A percentile compares a stretch with the other conserved stretches of the same genome.
phyloP scores from a whole-genome alignment of 2,329 filamentous ascomycete genomes.

The Diplodia mutila region DNA sequence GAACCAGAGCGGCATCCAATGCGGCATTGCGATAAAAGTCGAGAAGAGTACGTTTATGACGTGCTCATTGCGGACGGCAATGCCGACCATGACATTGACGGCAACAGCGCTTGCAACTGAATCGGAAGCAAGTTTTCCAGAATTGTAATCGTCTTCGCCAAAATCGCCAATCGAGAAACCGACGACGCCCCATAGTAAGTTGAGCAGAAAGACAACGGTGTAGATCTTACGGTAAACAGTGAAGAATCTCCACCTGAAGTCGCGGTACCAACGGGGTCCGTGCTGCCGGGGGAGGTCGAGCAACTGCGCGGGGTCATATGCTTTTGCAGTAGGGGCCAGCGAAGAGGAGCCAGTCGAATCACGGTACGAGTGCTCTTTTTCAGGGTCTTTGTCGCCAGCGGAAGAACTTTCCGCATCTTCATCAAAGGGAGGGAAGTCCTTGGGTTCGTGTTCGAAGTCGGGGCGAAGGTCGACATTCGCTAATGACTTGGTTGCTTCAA shows the following conservation, averaged over 20 bases:
- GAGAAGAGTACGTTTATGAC: constrained; percentile 38
- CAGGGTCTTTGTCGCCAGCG: background rate
- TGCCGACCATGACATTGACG: constrained; percentile 38
- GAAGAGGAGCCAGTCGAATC: background rate
- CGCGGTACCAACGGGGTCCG: background rate
- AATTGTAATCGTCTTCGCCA: background rate
- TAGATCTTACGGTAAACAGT: constrained; percentile 24
- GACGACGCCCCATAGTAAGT: constrained; percentile 18
- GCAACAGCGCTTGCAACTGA: constrained; percentile 36
- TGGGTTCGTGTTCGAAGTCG: background rate
- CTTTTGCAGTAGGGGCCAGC: background rate
- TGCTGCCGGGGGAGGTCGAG: background rate
- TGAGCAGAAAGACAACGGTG: constrained; percentile 18
- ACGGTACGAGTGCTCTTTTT: background rate
- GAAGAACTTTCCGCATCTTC: background rate
- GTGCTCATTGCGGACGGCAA: constrained; percentile 40
- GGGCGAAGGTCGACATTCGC: background rate
- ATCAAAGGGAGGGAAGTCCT: background rate
- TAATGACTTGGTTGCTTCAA: background rate
- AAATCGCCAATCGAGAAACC: constrained; percentile 10
- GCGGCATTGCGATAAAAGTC: constrained; percentile 38
- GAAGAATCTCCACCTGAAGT: constrained; percentile 22
- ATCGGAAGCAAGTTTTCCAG: background rate
- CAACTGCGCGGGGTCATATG: background rate
- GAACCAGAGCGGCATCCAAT: constrained; percentile 33